A percentile compares a stretch with the other conserved stretches of the same genome.
Conservation (phyloP, 1,284 basidiomycete genomes). For the Ustilago xerochloae region DNA sequence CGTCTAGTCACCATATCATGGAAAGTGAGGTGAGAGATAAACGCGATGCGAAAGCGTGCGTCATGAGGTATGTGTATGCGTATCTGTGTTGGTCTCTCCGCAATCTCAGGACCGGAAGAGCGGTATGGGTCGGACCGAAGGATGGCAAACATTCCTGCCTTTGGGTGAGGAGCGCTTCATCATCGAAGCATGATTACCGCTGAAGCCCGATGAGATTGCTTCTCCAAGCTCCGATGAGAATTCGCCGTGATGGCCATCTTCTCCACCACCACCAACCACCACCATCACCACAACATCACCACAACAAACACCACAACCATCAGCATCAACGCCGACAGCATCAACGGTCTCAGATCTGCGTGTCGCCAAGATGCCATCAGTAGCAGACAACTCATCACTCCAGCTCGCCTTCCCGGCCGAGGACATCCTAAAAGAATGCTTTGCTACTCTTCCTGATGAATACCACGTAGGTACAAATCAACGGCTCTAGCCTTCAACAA, state of each 20-base stretch:
- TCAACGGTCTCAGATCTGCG: too few species aligned
- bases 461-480: neutral
- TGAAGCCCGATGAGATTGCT: neutral
- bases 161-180: neutral
- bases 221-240: neutral
- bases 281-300: neutral
- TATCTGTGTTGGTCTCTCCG: neutral
- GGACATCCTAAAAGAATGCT: conserved; percentile 28
- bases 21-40: neutral
- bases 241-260: neutral
- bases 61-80: neutral
- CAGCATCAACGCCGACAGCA: neutral
- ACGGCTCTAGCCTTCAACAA: neutral
- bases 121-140: conserved; percentile 3
- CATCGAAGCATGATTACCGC: neutral
- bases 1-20: too few species aligned
- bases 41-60: neutral
- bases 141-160: too few species aligned
- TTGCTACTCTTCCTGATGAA: conserved; percentile 7
- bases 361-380: conserved; percentile 11
- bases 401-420: conserved; percentile 17
- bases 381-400: conserved; percentile 2
- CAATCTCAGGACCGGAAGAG: neutral
- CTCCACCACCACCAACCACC: neutral
- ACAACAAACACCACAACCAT: neutral